Percentiles rank a stretch among this genome's conserved stretches.
These are phyloP conservation scores for Cytospora piceicola DNA, from an alignment of 2,329 filamentous ascomycete species.

Conservation along the genomic window DNA sequence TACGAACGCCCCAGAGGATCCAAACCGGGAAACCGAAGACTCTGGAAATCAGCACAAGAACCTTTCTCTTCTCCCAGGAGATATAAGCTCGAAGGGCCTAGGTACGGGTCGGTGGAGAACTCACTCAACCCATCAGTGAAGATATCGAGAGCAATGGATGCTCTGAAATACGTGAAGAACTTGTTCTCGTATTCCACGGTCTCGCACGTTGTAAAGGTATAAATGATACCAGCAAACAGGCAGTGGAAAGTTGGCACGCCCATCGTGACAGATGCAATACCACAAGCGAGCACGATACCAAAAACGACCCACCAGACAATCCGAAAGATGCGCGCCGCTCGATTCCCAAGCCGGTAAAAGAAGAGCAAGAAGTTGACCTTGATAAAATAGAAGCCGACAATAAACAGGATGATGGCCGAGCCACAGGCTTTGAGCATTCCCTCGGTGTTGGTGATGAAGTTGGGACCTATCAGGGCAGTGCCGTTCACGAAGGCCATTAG, in stretches of 20 bases:
- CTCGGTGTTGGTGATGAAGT: conserved; percentile 18
- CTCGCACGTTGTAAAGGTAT: conserved; percentile 23
- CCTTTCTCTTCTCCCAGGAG: background rate
- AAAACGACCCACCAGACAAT: conserved; percentile 26
- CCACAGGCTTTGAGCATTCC: conserved; percentile 28
- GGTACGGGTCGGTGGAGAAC: background rate
- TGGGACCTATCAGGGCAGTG: background rate
- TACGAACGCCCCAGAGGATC: conserved; percentile 29
- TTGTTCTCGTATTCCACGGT: conserved; percentile 20
- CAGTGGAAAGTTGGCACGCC: conserved; percentile 27
- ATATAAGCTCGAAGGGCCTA: no score
- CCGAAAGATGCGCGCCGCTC: conserved; percentile 10
- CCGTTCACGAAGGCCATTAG: conserved; percentile 24
- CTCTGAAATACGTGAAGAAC: conserved; percentile 29
- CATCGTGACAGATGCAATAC: conserved; percentile 22
- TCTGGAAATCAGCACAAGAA: background rate
- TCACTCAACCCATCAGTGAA: conserved; percentile 22
- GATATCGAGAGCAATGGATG: conserved; percentile 26
- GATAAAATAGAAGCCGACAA: conserved; percentile 26
- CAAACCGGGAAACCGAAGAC: conserved; percentile 29
- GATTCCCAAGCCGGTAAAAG: conserved; percentile 25
- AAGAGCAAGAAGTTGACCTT: conserved; percentile 30
- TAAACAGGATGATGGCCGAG: conserved; percentile 25
- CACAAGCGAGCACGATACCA: conserved; percentile 21
- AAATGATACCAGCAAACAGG: conserved; percentile 23